Evolutionary conservation across 2,329 filamentous ascomycete genomes (phyloP), one percentile per base, ranked within the genome.

Genomic region (Nemania sp.): DNA sequence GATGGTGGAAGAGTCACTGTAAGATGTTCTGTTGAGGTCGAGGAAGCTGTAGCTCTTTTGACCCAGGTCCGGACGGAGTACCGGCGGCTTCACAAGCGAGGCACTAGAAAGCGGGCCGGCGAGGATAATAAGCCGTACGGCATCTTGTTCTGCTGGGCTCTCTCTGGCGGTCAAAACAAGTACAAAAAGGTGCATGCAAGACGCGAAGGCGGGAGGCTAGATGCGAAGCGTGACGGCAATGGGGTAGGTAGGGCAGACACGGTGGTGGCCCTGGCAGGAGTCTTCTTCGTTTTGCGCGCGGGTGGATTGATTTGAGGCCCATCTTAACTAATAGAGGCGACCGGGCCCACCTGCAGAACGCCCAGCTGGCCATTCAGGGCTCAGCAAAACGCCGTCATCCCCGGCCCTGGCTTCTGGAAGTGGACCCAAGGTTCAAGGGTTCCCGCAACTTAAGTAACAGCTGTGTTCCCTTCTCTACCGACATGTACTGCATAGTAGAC

Each of bases 151-250:
- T 76, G 78, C 75, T 77, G 78, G 75, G 65, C 76, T 64, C 58
- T 45, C 52, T 57, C 50, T 43, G 75, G 74, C 77, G 86, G 86
- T 77, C 78, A 79, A 70, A 87, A 87, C 70, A 82, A 90, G 87
- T 84, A 84, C 81, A 87, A 86, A 80, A 83, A 90, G 76, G 79
- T 76, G 72, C 76, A 75, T 73, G 68, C 77, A 77, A 74, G 73
- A 60, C 47, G 48, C 54, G 57, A 52, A 48, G 48, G 43, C 56
- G 65, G 63, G 40, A 52, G 66, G 63, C 43, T 59, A 60, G 64
- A 63, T 45, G 54, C 48, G 52, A 54, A 59, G 59, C 51, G 64
- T 59, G 64, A 58, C 65, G 66, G 68, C 54, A 65, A 69, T 70
- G 71, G 69, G 71, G 70, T 71, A 54, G 56, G 54, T 57, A 71